These are phyloP conservation scores for Anthracocystis walkeri DNA, from an alignment of 1,284 basidiomycete genomes.

Conservation along the genomic window DNA sequence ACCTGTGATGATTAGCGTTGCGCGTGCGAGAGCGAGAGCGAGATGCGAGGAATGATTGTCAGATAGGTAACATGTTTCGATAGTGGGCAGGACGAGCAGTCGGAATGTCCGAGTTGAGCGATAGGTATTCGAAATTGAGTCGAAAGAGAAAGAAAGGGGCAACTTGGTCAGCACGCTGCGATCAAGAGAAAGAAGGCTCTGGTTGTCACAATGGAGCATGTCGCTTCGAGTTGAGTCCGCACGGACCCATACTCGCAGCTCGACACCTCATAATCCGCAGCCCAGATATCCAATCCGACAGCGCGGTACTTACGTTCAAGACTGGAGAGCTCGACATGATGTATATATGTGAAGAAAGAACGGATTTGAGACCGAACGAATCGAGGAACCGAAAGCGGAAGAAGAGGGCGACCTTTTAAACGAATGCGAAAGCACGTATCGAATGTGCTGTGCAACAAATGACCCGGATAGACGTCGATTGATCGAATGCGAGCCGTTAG, in stretches of 20 bases:
- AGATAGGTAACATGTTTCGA: background rate
- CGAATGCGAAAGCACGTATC: constrained; percentile 20
- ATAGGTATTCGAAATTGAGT: background rate
- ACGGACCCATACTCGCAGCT: background rate
- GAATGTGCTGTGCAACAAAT: constrained; percentile 8
- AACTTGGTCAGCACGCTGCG: background rate
- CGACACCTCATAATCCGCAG: no score
- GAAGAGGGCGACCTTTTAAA: constrained; percentile 6
- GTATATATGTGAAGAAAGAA: constrained; percentile 21
- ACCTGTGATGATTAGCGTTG: constrained; percentile 75
- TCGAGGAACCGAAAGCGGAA: constrained; percentile 4
- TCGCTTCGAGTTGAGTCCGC: background rate
- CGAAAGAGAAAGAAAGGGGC: background rate
- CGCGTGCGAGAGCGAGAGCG: no score
- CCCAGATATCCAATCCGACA: background rate
- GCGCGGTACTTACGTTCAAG: constrained; percentile 59
- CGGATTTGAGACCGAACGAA: constrained; percentile 19
- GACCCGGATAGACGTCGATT: constrained; percentile 1
- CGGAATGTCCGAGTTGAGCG: background rate
- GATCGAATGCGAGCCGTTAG: background rate
- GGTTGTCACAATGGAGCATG: background rate
- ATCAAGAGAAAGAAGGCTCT: background rate
- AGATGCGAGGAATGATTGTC: background rate
- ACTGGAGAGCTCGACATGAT: constrained; percentile 62
- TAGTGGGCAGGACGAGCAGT: background rate